Percentiles rank a stretch among this genome's conserved stretches.
Conservation (phyloP, 192 early-diverging fungal genomes). For the Umbelopsis vinacea region DNA sequence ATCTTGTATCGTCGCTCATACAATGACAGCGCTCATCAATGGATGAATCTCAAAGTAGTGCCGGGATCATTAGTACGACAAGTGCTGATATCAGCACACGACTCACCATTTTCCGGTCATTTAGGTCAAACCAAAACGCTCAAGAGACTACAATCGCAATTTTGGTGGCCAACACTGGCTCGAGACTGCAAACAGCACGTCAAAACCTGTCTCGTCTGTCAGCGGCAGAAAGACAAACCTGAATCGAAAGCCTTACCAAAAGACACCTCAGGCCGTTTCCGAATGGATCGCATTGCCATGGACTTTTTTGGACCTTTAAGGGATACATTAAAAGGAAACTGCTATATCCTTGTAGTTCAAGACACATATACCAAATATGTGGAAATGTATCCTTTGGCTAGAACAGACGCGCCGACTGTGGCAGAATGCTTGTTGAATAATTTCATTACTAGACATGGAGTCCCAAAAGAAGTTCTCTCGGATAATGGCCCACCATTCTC, state of each 20-base stretch:
- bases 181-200: too few species aligned
- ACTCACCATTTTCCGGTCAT: too few species aligned
- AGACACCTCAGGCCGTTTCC: not conserved
- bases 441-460: not conserved
- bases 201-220: not conserved
- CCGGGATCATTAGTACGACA: too few species aligned
- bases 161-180: too few species aligned
- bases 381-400: not conserved
- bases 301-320: slow-evolving; percentile 1
- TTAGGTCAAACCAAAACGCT: too few species aligned
- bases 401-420: not conserved
- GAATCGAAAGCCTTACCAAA: not conserved
- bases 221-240: not conserved
- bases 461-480: not conserved
- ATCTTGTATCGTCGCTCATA: too few species aligned
- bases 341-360: not conserved
- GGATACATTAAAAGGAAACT: not conserved
- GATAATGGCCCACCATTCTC: not conserved
- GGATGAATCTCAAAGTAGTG: too few species aligned
- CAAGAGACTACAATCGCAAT: too few species aligned
- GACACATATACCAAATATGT: not conserved
- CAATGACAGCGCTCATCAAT: too few species aligned
- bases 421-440: not conserved
- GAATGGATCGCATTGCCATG: not conserved
- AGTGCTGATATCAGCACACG: too few species aligned